These are phyloP conservation scores for Komagataella kurtzmanii DNA, from an alignment of 805 yeast genomes.

Conservation along the genomic window DNA sequence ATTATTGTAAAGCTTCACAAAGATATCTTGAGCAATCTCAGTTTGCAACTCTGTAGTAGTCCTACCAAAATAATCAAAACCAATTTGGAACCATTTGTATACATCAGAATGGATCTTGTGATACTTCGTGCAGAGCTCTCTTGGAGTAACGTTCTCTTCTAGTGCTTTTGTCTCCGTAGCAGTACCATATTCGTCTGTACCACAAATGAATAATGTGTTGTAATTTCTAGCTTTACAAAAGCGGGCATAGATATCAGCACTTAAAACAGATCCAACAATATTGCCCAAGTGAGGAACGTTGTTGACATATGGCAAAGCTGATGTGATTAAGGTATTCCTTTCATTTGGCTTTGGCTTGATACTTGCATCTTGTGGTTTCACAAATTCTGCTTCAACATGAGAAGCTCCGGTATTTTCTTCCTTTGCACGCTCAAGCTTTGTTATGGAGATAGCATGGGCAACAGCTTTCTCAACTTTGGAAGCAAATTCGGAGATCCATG, in stretches of 20 bases:
- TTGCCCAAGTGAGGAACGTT: slow-evolving; percentile 98
- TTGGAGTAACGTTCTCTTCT: slow-evolving; percentile 84
- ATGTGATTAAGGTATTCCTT: slow-evolving; percentile 78
- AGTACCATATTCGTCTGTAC: slow-evolving; percentile 99
- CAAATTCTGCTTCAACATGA: slow-evolving; percentile 9
- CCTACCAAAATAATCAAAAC: slow-evolving; percentile 91
- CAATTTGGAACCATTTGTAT: slow-evolving; percentile 94
- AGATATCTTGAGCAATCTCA: slow-evolving; percentile 89
- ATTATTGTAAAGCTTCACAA: slow-evolving; percentile 60
- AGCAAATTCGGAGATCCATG: slow-evolving; percentile 31
- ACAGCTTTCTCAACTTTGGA: slow-evolving; percentile 30
- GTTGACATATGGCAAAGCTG: slow-evolving; percentile 96
- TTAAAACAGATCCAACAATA: slow-evolving; percentile 86
- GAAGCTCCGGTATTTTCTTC: slow-evolving; percentile 27
- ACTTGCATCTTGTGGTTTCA: slow-evolving; percentile 13
- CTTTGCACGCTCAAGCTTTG: slow-evolving; percentile 26
- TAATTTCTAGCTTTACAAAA: slow-evolving; percentile 81
- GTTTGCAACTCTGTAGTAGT: slow-evolving; percentile 90
- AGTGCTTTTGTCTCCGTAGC: slow-evolving; percentile 98
- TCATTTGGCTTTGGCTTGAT: slow-evolving; percentile 58
- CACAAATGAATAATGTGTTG: slow-evolving; percentile 80
- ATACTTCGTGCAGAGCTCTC: slow-evolving; percentile 83
- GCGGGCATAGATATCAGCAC: slow-evolving; percentile 90
- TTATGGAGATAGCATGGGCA: slow-evolving; percentile 28
- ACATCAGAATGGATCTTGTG: slow-evolving; percentile 77